These are phyloP conservation scores for Podospora sp. DNA, from an alignment of 495 filamentous ascomycete species.

Conservation along the genomic window DNA sequence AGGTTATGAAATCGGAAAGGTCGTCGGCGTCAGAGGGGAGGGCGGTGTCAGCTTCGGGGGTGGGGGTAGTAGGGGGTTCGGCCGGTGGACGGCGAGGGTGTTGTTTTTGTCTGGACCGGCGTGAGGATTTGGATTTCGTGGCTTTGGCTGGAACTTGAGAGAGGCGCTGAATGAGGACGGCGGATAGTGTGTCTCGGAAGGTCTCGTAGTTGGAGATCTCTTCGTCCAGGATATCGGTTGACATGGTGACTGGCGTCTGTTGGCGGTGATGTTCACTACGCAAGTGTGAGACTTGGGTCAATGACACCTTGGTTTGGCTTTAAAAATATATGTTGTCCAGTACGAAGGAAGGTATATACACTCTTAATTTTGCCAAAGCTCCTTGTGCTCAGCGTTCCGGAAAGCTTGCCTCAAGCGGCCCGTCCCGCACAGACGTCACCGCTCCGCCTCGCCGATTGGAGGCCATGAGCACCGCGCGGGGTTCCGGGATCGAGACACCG, in stretches of 20 bases:
- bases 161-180: constrained; percentile 52
- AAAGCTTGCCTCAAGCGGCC: neutral
- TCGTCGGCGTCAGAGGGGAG: constrained; percentile 58
- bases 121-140: constrained; percentile 39
- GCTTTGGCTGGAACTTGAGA: constrained; percentile 43
- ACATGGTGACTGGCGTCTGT: constrained; percentile 16
- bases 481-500: neutral
- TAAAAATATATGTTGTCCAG: too few species aligned
- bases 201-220: constrained; percentile 60
- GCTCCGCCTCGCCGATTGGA: constrained; percentile 3
- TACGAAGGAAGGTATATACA: too few species aligned
- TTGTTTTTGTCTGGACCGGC: constrained; percentile 22
- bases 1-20: constrained; percentile 73
- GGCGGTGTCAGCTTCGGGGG: constrained; percentile 20
- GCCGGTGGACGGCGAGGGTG: neutral
- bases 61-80: constrained; percentile 9
- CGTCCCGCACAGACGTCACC: neutral
- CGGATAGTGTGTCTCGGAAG: constrained; percentile 67
- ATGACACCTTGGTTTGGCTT: too few species aligned
- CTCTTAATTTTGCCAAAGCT: too few species aligned
- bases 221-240: constrained; percentile 32
- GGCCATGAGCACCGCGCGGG: neutral
- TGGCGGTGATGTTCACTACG: neutral
- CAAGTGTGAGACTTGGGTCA: too few species aligned
- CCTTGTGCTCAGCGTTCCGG: neutral